Evolutionary conservation across 2,329 filamentous ascomycete species (phyloP), one percentile per base, ranked within the genome.

Genomic region (Microascus cirrosus): DNA sequence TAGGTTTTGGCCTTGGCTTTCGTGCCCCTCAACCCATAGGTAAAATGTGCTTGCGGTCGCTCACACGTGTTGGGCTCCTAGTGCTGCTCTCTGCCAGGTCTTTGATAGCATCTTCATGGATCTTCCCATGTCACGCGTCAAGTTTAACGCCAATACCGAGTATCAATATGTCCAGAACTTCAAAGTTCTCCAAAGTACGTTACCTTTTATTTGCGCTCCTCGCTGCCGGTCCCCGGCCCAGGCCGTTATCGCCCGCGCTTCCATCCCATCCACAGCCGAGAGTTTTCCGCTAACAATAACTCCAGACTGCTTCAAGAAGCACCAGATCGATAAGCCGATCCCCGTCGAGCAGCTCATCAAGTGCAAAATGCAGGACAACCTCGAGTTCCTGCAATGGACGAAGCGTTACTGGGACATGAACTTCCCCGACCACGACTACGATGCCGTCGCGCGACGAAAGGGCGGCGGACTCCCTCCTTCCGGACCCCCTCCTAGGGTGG

Each of bases 321-420:
- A 97, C 75, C 79, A 85, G 63, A 82, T 99, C 76, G 92, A 97
- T 67, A 91, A 91, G 71, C 87, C 88, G 32, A 86, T 99, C 65
- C 90, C 90, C 60, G 90, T 97, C 70, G 85, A 96, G 72, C 79
- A 82, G 59, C 85, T 99, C 60, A 84, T 94, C 67, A 99, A 97
- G 74, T 99, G 94, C 81, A 96, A 96, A 80, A 99, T 99, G 93
- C 94, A 99, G 81, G 94, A 99, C 74, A 99, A 99, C 77, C 88
- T 99, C 66, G 94, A 97, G 70, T 99, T 99, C 72, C 80, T 99
- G 61, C 94, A 99, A 76, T 99, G 91, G 88, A 86, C 86, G 60
- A 99, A 99, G 82, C 81, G 82, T 65, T 96, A 91, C 78, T 99
- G 94, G 94, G 94, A 99, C 69, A 90, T 96, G 70, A 91, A 96